These are phyloP conservation scores for Funneliformis mosseae DNA, from an alignment of 192 early-diverging fungal genomes.

Conservation along the genomic window DNA sequence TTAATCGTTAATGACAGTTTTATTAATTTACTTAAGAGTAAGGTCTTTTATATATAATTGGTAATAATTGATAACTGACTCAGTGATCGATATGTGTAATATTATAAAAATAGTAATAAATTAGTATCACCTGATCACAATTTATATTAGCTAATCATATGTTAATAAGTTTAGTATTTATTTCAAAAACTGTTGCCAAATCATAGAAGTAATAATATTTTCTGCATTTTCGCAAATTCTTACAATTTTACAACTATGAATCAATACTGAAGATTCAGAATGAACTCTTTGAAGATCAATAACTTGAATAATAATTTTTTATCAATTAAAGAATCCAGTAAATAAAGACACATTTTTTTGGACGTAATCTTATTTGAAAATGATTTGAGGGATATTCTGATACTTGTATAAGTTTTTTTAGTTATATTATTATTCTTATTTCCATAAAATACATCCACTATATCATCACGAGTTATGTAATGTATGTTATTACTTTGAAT, in stretches of 20 bases:
- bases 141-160: neutral
- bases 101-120: neutral
- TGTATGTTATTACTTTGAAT: neutral
- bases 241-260: neutral
- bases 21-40: neutral
- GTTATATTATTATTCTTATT: conserved; percentile 11
- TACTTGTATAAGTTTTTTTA: conserved; percentile 1
- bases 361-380: conserved; percentile 9
- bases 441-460: conserved; percentile 3
- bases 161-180: neutral
- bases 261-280: neutral
- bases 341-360: neutral
- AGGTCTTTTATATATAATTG: neutral
- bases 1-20: too few species aligned
- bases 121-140: neutral
- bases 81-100: neutral
- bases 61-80: neutral
- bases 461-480: neutral
- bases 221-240: neutral
- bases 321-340: neutral
- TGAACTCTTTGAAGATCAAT: neutral
- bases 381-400: neutral
- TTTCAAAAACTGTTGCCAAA: conserved; percentile 6
- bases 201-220: neutral
- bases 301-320: neutral